A percentile compares a stretch with the other conserved stretches of the same genome.
These are phyloP conservation scores for Crithidia acanthocephali DNA, from an alignment of 208 protist species.

Conservation along the genomic window DNA sequence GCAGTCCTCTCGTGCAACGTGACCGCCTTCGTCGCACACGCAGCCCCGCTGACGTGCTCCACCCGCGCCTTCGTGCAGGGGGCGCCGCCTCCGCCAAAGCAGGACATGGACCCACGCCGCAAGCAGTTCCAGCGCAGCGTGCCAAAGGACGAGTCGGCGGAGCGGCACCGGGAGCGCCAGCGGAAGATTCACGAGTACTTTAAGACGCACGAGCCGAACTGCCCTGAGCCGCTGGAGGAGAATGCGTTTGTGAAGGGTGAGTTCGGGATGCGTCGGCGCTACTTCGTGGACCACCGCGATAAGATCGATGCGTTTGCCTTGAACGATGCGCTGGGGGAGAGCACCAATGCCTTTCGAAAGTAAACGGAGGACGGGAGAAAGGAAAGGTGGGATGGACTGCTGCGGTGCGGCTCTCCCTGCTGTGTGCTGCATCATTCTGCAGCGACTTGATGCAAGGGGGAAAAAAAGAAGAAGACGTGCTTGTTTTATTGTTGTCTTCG, in stretches of 20 bases:
- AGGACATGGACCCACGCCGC: constrained; percentile 27
- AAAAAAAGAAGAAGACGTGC: neutral
- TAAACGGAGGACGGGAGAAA: neutral
- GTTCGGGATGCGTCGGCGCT: constrained; percentile 85
- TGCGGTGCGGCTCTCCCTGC: no score
- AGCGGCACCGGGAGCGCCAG: constrained; percentile 51
- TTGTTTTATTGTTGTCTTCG: no score
- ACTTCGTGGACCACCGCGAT: constrained; percentile 38
- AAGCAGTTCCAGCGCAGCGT: constrained; percentile 27
- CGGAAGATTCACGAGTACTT: constrained; percentile 58
- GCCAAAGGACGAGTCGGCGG: constrained; percentile 30
- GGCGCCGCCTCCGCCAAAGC: constrained; percentile 49
- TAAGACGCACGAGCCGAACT: constrained; percentile 48
- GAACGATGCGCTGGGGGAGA: constrained; percentile 48
- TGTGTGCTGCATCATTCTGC: no score
- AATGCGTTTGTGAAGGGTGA: constrained; percentile 70
- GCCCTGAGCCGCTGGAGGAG: constrained; percentile 72
- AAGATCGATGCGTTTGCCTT: constrained; percentile 42
- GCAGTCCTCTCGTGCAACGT: no score
- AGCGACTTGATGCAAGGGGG: no score
- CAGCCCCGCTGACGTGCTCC: neutral
- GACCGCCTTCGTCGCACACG: neutral
- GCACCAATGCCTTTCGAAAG: constrained; percentile 68
- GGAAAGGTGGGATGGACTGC: neutral
- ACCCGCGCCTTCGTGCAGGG: constrained; percentile 67